These are phyloP conservation scores for Aspergillus wentii DNA, from an alignment of 495 filamentous ascomycete species.

Conservation along the genomic window DNA sequence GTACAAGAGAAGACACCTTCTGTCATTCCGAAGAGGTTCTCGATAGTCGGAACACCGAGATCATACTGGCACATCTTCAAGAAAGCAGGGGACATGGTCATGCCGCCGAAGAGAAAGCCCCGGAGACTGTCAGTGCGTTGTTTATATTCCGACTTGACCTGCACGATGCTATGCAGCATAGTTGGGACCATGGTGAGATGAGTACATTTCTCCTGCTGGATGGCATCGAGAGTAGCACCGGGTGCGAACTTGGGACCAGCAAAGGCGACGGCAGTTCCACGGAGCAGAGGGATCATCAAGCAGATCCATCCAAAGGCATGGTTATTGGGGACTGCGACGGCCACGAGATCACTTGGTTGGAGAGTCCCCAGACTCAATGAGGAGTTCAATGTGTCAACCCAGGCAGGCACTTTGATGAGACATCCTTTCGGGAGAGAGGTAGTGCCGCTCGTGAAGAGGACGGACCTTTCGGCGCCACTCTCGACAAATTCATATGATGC, in stretches of 20 bases:
- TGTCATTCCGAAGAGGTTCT: slow-evolving; percentile 39
- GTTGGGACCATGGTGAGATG: slow-evolving; percentile 31
- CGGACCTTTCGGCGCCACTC: slow-evolving; percentile 1
- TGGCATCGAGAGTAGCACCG: slow-evolving; percentile 18
- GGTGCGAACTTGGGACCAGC: slow-evolving; percentile 25
- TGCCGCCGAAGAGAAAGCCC: slow-evolving; percentile 22
- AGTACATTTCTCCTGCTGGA: slow-evolving; percentile 22
- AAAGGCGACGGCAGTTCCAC: slow-evolving; percentile 26
- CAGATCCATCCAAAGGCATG: slow-evolving; percentile 32
- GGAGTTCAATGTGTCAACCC: background rate
- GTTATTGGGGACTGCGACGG: slow-evolving; percentile 27
- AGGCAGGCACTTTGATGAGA: slow-evolving; percentile 9
- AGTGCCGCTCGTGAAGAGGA: slow-evolving; percentile 41
- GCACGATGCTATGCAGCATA: slow-evolving; percentile 21
- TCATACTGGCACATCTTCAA: slow-evolving; percentile 19
- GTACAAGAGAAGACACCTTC: slow-evolving; percentile 29
- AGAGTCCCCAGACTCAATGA: slow-evolving; percentile 2
- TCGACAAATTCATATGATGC: background rate
- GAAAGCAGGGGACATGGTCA: slow-evolving; percentile 21
- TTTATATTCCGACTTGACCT: slow-evolving; percentile 1
- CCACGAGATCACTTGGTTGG: slow-evolving; percentile 15
- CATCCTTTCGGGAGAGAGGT: slow-evolving; percentile 37
- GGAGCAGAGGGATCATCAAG: slow-evolving; percentile 19
- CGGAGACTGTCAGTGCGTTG: slow-evolving; percentile 14
- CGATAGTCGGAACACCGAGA: slow-evolving; percentile 21